Base-by-base conservation (phyloP, 2,329 filamentous ascomycete genomes). In the Aspergillus chevalieri region DNA sequence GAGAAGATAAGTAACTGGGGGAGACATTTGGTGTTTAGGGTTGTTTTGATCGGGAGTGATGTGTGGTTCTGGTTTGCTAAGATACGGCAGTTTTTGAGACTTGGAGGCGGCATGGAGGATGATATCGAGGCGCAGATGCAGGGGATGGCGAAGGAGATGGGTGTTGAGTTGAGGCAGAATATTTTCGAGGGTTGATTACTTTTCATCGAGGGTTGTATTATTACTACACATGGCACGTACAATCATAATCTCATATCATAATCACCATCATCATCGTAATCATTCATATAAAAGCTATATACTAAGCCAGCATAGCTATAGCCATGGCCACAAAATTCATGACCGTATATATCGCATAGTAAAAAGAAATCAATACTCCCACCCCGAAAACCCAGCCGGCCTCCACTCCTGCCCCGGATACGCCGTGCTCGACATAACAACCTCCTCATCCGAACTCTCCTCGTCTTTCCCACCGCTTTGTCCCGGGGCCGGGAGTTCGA, bases 61-160 rank as follows among this genome's bases (percentile, higher is more conserved):
- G 64, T 94, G 0, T 81, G 86, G 9, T 98, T 95, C 67, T 94
- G 87, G 67, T 86, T 86, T 59, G 86, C 83, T 59, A 88, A 87
- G 72, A 46, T 94, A 6, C 79, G 83, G 57, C 91, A 97, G 72
- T 79, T 81, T 65, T 64, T 96, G 10, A 87, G 88, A 0, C 69
- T 84, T 2, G 89, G 91, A 0, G 79, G 83, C 8, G 91, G 91
- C 0, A 93, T 97, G 87, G 93, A 97, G 66, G 92, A 96, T 64
- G 89, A 92, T 66, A 84, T 97, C 53, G 93, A 97, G 75, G 80
- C 81, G 63, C 81, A 86, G 59, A 94, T 97, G 90, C 85, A 81
- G 69, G 81, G 78, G 50, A 87, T 96, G 77, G 92, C 91, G 1
- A 89, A 87, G 65, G 91, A 94, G 59, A 90, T 93, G 72, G 93